These are phyloP conservation scores for Coelastrella sp. DNA, from an alignment of 139 green algal species.

Conservation along the genomic window DNA sequence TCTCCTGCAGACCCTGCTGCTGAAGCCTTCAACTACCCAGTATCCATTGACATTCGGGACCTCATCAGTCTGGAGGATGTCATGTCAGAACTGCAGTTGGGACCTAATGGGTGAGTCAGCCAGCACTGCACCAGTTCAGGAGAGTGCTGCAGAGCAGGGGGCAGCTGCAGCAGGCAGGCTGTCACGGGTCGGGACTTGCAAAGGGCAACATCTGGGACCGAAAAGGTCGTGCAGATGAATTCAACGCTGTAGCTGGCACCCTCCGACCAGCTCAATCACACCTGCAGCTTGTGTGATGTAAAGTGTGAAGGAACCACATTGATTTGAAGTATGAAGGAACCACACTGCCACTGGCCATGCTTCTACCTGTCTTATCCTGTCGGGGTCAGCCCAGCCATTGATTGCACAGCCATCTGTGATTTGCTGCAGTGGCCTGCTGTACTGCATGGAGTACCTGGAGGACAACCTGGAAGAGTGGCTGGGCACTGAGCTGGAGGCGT, in stretches of 20 bases:
- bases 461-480: conserved; percentile 98
- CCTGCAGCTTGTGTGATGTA: too few species aligned
- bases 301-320: too few species aligned
- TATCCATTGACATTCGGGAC: conserved; percentile 90
- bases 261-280: too few species aligned
- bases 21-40: conserved; percentile 93
- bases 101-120: conserved; percentile 90
- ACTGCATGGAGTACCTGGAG: conserved; percentile 99
- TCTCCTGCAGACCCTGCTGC: conserved; percentile 89
- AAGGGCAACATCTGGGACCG: neutral
- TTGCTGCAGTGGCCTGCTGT: conserved; percentile 90
- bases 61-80: conserved; percentile 95
- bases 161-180: neutral
- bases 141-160: neutral
- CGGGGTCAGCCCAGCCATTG: conserved; percentile 63
- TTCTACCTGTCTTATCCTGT: too few species aligned
- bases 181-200: too few species aligned
- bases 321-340: too few species aligned
- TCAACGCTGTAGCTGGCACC: too few species aligned
- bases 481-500: conserved; percentile 84
- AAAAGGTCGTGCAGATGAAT: too few species aligned
- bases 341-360: too few species aligned
- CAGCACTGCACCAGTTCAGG: too few species aligned
- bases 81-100: conserved; percentile 95
- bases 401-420: conserved; percentile 71